Conservation (phyloP, 345 rosid genomes). For the Hibiscus trionum region DNA sequence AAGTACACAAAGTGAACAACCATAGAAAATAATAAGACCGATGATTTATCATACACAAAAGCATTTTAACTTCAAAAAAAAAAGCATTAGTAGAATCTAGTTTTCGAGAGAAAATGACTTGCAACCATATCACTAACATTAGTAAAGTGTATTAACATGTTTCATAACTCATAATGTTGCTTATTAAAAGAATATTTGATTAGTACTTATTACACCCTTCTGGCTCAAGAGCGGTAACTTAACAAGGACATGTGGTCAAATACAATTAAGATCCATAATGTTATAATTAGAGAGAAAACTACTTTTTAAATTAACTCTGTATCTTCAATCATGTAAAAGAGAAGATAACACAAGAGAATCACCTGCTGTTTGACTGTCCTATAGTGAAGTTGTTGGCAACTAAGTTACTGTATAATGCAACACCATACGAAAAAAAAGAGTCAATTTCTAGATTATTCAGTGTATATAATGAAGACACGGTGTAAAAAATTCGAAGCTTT, state of each 20-base stretch:
- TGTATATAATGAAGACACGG: background rate
- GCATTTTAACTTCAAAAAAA: background rate
- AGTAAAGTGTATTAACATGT: background rate
- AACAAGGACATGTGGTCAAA: background rate
- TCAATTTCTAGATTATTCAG: constrained; percentile 13
- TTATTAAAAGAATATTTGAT: background rate
- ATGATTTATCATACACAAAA: background rate
- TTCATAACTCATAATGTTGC: background rate
- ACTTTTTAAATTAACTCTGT: background rate
- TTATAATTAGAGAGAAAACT: background rate
- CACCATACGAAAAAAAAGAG: background rate
- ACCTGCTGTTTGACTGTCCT: constrained; percentile 39
- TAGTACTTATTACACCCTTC: background rate
- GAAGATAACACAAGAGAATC: constrained; percentile 3
- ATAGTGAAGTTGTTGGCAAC: constrained; percentile 65
- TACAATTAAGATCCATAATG: background rate
- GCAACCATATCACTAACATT: background rate
- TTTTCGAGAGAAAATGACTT: background rate
- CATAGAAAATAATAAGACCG: background rate
- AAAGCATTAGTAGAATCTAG: background rate
- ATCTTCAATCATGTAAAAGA: background rate
- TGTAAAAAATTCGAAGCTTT: background rate
- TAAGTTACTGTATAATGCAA: constrained; percentile 50
- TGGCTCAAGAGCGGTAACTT: background rate
- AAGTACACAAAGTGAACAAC: background rate